Evolutionary conservation across 352 stramenopile species (phyloP).

Genomic region (Pythium brassicae): DNA sequence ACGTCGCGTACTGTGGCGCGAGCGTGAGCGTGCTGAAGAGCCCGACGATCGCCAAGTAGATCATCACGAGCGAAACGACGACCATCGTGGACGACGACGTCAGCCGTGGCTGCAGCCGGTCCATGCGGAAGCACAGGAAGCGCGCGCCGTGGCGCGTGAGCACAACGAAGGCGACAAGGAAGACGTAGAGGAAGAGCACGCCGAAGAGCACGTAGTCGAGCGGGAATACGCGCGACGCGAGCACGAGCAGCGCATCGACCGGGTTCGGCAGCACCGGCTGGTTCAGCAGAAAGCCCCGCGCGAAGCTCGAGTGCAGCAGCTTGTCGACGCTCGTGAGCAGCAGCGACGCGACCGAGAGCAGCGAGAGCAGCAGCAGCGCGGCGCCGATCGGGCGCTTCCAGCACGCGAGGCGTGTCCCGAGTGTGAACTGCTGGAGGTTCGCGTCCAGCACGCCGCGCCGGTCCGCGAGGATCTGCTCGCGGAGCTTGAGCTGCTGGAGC

Average conservation of each 20-base stretch:
- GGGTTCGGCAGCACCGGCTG: slow-evolving; percentile 59
- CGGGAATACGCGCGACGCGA: slow-evolving; percentile 70
- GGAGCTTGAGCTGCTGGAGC: slow-evolving; percentile 65
- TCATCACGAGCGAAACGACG: slow-evolving; percentile 70
- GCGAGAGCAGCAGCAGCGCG: slow-evolving; percentile 50
- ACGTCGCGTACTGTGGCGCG: slow-evolving; percentile 81
- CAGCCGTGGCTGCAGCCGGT: slow-evolving; percentile 61
- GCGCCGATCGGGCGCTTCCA: slow-evolving; percentile 75
- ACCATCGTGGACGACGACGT: slow-evolving; percentile 75
- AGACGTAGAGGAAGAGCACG: slow-evolving; percentile 76
- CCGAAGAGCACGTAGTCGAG: slow-evolving; percentile 83
- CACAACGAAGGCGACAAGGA: slow-evolving; percentile 68
- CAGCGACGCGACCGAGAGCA: slow-evolving; percentile 68
- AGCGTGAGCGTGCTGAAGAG: slow-evolving; percentile 81
- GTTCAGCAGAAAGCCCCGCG: slow-evolving; percentile 68
- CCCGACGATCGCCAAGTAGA: slow-evolving; percentile 78
- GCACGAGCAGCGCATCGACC: slow-evolving; percentile 68
- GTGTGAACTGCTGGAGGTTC: slow-evolving; percentile 53
- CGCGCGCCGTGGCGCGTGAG: slow-evolving; percentile 73
- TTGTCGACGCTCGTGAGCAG: slow-evolving; percentile 81
- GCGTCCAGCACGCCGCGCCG: slow-evolving; percentile 61
- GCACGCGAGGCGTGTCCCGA: slow-evolving; percentile 36
- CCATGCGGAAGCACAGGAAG: slow-evolving; percentile 76
- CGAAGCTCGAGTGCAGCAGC: slow-evolving; percentile 67
- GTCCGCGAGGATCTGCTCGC: slow-evolving; percentile 62